Base-by-base conservation (phyloP, 202 grass and related monocot species). In the Zizania palustris region DNA sequence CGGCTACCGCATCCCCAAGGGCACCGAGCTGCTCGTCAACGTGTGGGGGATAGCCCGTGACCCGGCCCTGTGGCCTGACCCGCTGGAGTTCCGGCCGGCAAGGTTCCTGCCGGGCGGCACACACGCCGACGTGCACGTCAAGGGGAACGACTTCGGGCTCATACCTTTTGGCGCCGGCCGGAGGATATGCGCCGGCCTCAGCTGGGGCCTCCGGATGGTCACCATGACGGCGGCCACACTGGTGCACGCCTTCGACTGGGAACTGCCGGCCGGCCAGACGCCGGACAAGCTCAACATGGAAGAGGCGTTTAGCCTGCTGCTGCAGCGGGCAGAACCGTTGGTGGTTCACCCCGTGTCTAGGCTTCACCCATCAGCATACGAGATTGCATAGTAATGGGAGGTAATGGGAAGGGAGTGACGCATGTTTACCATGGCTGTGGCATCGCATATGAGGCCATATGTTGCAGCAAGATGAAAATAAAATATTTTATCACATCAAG, bases 41-140 rank as follows among this genome's bases (percentile, higher is more conserved):
- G 74, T 92, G 6, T 92, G 90, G 90, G 90, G 74, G 65, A 81
- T 92, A 5, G 80, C 85, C 4, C 85, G 86, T 4, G 85, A 92
- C 71, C 40, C 75, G 14, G 48, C 51, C 11, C 18, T 46, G 48
- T 92, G 90, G 90, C 46, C 55, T 1, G 65, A 92, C 2, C 75
- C 90, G 6, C 70, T 83, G 0, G 42, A 69, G 41, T 92, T 74
- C 75, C 33, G 21, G 0, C 90, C 90, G 0, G 14, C 57, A 3
- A 48, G 90, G 34, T 92, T 92, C 20, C 63, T 82, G 45, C 69
- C 51, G 0, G 75, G 65, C 3, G 82, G 85, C 9, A 9, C 41
- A 0, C 77, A 71, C 4, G 65, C n/a, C 3, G 6, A 21, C 9
- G 49, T 85, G 1, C 79, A 88, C 35, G 54, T 88, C 6, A 82